phyloP scores from a whole-genome alignment of 441 rosid species.

The Iberis amara region DNA sequence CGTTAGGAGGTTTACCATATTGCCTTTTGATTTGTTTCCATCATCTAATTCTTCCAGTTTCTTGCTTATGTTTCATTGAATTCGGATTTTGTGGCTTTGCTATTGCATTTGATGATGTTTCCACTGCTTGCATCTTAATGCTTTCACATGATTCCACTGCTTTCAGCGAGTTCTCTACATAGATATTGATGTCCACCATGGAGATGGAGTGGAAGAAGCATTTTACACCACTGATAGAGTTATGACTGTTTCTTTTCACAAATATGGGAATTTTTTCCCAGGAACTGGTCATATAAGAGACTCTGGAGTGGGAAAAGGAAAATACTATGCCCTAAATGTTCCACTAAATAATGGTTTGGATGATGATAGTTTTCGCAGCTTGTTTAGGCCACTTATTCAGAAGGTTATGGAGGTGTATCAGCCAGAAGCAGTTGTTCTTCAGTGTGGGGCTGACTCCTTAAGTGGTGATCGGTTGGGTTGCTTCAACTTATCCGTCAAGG shows the following conservation, averaged over 20 bases:
- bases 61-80: neutral
- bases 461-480: constrained; percentile 89
- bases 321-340: constrained; percentile 72
- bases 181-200: constrained; percentile 92
- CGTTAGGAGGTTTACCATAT: neutral
- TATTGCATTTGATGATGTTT: neutral
- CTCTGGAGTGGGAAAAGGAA: constrained; percentile 58
- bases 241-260: constrained; percentile 92
- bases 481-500: constrained; percentile 85
- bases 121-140: neutral
- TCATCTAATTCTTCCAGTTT: constrained; percentile 19
- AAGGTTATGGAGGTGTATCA: constrained; percentile 90
- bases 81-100: neutral
- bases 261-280: constrained; percentile 88
- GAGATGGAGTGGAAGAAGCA: constrained; percentile 96
- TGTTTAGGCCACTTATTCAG: constrained; percentile 69
- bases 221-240: constrained; percentile 89
- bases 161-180: constrained; percentile 81
- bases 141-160: constrained; percentile 8
- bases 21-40: constrained; percentile 9
- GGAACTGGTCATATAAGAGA: constrained; percentile 85
- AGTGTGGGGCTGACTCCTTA: constrained; percentile 90
- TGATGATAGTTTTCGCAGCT: constrained; percentile 60
- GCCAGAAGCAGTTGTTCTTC: constrained; percentile 94
- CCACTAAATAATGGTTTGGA: constrained; percentile 85